phyloP scores from a whole-genome alignment of 192 early-diverging fungal genomes.

The Coemansia sp. region DNA sequence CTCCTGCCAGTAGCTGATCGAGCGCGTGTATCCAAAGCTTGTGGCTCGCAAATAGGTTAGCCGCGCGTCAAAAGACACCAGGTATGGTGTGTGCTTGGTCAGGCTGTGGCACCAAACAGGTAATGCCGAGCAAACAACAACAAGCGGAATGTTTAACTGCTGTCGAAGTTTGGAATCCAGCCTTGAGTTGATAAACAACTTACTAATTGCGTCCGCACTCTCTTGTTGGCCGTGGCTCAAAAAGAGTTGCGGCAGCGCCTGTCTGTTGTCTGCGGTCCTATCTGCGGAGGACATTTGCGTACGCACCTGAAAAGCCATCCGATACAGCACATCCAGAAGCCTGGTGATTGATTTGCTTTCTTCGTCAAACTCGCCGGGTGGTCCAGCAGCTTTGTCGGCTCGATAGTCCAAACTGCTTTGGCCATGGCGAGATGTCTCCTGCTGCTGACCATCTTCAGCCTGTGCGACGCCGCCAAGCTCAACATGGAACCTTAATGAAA shows the following conservation, averaged over 20 bases:
- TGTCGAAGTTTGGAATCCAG: constrained; percentile 81
- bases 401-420: neutral
- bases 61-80: constrained; percentile 83
- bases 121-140: constrained; percentile 78
- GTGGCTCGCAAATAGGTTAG: constrained; percentile 78
- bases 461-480: constrained; percentile 6
- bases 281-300: neutral
- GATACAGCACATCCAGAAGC: constrained; percentile 15
- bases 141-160: constrained; percentile 86
- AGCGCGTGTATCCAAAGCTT: constrained; percentile 83
- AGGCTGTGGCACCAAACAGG: constrained; percentile 75
- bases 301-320: constrained; percentile 1
- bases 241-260: neutral
- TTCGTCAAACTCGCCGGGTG: constrained; percentile 6
- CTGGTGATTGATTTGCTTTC: constrained; percentile 14
- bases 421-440: too few species aligned
- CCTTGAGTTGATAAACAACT: constrained; percentile 73
- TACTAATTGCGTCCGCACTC: neutral
- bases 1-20: constrained; percentile 66
- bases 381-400: neutral
- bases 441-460: neutral
- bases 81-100: constrained; percentile 66
- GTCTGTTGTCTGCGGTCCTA: neutral
- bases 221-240: neutral
- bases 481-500: constrained; percentile 25